Percentiles rank a stretch among this genome's conserved stretches.
phyloP scores from a whole-genome alignment of 176 grass and related monocot species.

The Ensete glaucum region DNA sequence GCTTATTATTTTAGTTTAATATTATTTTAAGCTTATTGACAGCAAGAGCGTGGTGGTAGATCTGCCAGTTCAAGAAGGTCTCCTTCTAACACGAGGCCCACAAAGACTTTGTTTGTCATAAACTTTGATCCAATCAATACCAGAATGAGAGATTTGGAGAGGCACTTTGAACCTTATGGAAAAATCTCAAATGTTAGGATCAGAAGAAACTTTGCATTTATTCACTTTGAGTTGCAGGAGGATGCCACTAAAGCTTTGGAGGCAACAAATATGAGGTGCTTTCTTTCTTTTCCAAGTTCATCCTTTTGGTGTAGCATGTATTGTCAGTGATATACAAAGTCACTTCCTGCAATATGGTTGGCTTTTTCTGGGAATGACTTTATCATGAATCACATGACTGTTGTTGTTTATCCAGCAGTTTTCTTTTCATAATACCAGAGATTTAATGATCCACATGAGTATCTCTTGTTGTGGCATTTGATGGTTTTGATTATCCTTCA shows the following conservation, averaged over 20 bases:
- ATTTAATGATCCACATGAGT: no score
- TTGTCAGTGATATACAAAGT: no score
- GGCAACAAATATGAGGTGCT: constrained; percentile 70
- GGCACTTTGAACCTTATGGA: constrained; percentile 29
- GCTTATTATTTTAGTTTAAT: background rate
- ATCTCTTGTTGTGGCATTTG: no score
- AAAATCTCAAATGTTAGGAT: constrained; percentile 8
- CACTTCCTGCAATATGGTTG: no score
- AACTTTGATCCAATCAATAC: constrained; percentile 65
- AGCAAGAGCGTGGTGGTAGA: constrained; percentile 17
- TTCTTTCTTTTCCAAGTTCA: background rate
- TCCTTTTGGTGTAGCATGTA: background rate
- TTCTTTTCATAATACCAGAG: no score
- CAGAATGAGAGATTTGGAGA: constrained; percentile 34
- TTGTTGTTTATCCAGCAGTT: no score
- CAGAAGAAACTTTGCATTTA: constrained; percentile 6
- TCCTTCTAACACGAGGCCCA: constrained; percentile 50
- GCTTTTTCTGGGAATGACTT: no score
- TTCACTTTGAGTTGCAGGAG: constrained; percentile 12
- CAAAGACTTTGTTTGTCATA: constrained; percentile 51
- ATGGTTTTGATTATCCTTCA: no score
- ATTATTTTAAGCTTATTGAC: background rate
- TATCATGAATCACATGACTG: no score
- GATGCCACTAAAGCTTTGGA: constrained; percentile 26
- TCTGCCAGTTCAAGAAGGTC: constrained; percentile 6